Conservation (phyloP, 352 stramenopile species). For the Globisporangium viniferum region DNA sequence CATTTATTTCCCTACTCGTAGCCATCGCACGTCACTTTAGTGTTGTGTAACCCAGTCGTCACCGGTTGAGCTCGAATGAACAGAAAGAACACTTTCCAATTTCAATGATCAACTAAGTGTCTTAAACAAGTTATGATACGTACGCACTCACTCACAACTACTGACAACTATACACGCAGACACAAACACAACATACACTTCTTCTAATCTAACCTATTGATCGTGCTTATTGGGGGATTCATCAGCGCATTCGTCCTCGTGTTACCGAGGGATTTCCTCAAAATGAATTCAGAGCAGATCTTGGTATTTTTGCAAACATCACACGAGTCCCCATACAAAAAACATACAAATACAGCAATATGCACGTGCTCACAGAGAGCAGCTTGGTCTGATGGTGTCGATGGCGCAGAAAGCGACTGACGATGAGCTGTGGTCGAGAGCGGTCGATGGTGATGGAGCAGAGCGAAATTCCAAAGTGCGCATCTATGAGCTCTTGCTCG, state of each 20-base stretch:
- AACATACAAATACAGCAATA: neutral
- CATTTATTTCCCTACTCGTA: neutral
- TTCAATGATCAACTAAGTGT: neutral
- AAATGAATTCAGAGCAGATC: slow-evolving; percentile 78
- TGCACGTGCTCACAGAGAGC: neutral
- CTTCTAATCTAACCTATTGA: neutral
- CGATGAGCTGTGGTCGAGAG: neutral
- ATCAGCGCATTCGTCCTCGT: slow-evolving; percentile 74
- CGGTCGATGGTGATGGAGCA: neutral
- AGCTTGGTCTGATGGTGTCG: neutral
- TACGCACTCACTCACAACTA: neutral
- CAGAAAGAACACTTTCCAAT: neutral
- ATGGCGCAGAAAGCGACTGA: neutral
- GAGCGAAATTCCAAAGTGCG: slow-evolving; percentile 1
- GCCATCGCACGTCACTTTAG: neutral
- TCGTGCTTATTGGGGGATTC: slow-evolving; percentile 18
- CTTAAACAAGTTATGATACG: neutral
- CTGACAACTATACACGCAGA: neutral
- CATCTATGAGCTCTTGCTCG: neutral
- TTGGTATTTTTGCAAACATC: slow-evolving; percentile 81
- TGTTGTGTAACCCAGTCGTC: neutral
- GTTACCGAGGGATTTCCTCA: slow-evolving; percentile 84
- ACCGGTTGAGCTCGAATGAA: neutral
- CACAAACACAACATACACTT: neutral
- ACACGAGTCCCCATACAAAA: slow-evolving; percentile 28